Base-by-base conservation (phyloP, 2,329 filamentous ascomycete species). In the Leptographium radiaticola region DNA sequence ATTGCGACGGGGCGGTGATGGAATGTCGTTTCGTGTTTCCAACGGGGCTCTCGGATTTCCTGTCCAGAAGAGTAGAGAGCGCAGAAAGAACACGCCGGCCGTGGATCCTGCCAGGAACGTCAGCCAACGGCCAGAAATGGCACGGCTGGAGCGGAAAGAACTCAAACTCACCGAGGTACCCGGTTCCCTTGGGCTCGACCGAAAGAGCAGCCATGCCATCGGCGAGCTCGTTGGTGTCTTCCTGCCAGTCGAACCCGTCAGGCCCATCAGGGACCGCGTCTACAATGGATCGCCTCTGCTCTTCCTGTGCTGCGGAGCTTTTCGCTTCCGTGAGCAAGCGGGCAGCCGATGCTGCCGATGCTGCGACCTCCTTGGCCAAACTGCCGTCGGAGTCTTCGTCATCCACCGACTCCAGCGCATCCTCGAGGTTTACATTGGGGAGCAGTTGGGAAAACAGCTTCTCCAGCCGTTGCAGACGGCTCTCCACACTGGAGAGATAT, bases 201-300 rank as follows among this genome's bases (percentile, higher is more conserved):
- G 53, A 54, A 9, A 54, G 42, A 1, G 53, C 53, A 1, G 53
- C 53, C 53, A 54, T 54, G 12, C 53, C 53, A n/a, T 54, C 53
- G 53, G 53, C 53, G 1, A 54, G 53, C 42, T 47, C 53, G 25
- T 42, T 54, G 40, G 43, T 47, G 15, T 54, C 53, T n/a, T 54
- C 53, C 25, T 54, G 53, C 53, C 53, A 54, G 48, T 54, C 53
- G 18, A 51, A 54, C 6, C 53, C 53, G 42, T 54, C 53, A 1
- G 48, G 48, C 1, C 53, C 53, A 11, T 54, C 53, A 2, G 53
- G 53, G 1, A 54, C 53, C 2, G 53, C 53, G 12, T 54, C 53
- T 1, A 20, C 34, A 16, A 53, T 53, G 2, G 53, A 25, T 16
- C 47, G 42, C 12, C 48, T 4, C 34, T 16, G 40, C 4, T 47